A percentile compares a stretch with the other conserved stretches of the same genome.
Evolutionary conservation across 345 rosid genomes (phyloP).

Genomic region (Noccaea bulbosa): DNA sequence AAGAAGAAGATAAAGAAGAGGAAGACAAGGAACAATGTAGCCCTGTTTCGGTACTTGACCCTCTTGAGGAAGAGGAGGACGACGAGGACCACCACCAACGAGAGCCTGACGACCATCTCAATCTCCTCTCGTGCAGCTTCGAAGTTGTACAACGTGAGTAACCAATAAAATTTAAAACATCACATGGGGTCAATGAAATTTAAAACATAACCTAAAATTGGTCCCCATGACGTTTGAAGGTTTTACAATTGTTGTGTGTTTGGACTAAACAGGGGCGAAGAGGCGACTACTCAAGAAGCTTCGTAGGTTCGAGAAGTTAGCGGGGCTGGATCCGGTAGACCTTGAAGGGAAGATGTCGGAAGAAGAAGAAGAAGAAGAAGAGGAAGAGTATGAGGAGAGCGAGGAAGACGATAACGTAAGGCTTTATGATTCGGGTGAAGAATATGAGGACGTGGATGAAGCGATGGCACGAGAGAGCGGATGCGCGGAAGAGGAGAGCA

Average conservation of each 20-base stretch:
- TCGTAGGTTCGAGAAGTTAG: constrained; percentile 79
- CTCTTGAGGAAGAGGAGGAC: constrained; percentile 52
- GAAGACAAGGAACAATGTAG: constrained; percentile 90
- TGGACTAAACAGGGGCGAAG: constrained; percentile 64
- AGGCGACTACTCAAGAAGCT: constrained; percentile 73
- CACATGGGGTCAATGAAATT: constrained; percentile 9
- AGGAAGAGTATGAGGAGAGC: constrained; percentile 32
- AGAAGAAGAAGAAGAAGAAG: constrained; percentile 44
- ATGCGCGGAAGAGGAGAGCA: constrained; percentile 26
- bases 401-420: constrained; percentile 45
- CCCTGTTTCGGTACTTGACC: constrained; percentile 91
- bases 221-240: background rate
- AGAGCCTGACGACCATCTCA: constrained; percentile 47
- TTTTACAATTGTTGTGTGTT: constrained; percentile 11
- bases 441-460: constrained; percentile 37
- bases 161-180: constrained; percentile 15
- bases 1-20: constrained; percentile 54
- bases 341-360: constrained; percentile 72
- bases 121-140: constrained; percentile 49
- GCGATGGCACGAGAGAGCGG: constrained; percentile 13
- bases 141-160: constrained; percentile 80
- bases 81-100: constrained; percentile 58
- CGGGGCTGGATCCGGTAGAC: constrained; percentile 78
- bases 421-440: constrained; percentile 41
- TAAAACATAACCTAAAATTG: constrained; percentile 14